Evolutionary conservation across 306 rosid species (phyloP).

Genomic region (Trifolium subterraneum): DNA sequence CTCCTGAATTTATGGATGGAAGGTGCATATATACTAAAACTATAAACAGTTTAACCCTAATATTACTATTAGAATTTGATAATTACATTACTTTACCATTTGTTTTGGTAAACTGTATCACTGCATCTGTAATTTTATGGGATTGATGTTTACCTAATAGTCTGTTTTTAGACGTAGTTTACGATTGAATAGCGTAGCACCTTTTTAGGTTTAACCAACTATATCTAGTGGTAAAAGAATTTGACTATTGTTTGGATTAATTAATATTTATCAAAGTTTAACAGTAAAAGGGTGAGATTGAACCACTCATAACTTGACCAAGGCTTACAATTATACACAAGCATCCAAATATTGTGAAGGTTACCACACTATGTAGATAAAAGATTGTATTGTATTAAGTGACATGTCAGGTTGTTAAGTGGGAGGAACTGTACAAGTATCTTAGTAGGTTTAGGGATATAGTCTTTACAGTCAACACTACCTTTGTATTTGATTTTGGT

Average conservation of each 20-base stretch:
- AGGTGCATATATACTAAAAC: conserved; percentile 59
- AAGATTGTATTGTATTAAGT: background rate
- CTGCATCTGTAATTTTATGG: background rate
- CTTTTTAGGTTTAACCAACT: conserved; percentile 1
- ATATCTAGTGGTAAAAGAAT: background rate
- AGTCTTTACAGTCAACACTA: background rate
- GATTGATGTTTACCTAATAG: conserved; percentile 2
- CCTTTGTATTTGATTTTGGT: conserved; percentile 4
- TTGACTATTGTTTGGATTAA: background rate
- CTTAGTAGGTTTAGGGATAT: conserved; percentile 5
- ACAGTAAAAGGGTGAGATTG: background rate
- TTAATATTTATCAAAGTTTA: conserved; percentile 9
- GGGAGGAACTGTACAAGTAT: conserved; percentile 8
- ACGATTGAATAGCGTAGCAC: background rate
- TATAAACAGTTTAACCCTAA: background rate
- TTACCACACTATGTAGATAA: background rate
- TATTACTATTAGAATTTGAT: too few relatives aligned
- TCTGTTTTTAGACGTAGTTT: conserved; percentile 2
- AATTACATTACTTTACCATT: conserved; percentile 11
- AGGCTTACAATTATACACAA: background rate
- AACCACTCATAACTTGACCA: background rate
- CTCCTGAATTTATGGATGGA: conserved; percentile 75
- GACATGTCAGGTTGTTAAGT: background rate
- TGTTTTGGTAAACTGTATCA: background rate
- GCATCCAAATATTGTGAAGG: conserved; percentile 5